Evolutionary conservation across 2,329 filamentous ascomycete species (phyloP).

Genomic region (Lasiodiplodia gonubiensis): DNA sequence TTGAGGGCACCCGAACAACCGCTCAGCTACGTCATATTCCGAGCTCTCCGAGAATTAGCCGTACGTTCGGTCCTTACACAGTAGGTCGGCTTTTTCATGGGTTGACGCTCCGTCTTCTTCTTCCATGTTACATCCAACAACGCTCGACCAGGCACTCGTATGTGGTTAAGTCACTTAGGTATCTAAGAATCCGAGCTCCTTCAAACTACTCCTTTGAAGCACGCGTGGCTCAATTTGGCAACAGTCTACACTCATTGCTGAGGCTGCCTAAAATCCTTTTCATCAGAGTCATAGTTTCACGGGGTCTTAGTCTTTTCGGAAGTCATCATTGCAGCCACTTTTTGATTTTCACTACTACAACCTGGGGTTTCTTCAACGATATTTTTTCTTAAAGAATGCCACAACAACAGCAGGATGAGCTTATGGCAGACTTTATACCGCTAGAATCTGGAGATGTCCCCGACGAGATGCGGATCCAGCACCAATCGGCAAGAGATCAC

Average conservation of each 20-base stretch:
- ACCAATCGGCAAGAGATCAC: slow-evolving; percentile 7
- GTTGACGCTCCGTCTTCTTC: not conserved
- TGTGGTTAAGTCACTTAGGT: not conserved
- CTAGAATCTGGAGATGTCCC: not conserved
- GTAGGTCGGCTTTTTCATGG: slow-evolving; percentile 6
- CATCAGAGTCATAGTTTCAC: slow-evolving; percentile 5
- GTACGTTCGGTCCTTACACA: slow-evolving; percentile 1
- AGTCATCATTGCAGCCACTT: not conserved
- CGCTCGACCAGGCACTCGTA: not conserved
- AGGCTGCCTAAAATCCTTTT: not conserved
- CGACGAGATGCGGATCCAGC: not conserved
- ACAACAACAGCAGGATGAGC: slow-evolving; percentile 4
- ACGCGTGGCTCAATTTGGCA: not conserved
- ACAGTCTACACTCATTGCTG: not conserved
- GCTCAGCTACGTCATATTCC: not conserved
- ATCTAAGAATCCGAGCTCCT: not conserved
- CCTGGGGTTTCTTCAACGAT: not conserved
- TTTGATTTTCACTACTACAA: not conserved
- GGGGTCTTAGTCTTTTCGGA: not conserved
- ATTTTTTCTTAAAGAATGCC: slow-evolving; percentile 2
- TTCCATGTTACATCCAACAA: not conserved
- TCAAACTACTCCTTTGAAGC: not conserved
- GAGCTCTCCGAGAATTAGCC: slow-evolving; percentile 4
- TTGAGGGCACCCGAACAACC: not conserved
- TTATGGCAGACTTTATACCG: slow-evolving; percentile 26